Evolutionary conservation across 2,329 filamentous ascomycete species (phyloP).

Genomic region (Verticillium tricorpus): DNA sequence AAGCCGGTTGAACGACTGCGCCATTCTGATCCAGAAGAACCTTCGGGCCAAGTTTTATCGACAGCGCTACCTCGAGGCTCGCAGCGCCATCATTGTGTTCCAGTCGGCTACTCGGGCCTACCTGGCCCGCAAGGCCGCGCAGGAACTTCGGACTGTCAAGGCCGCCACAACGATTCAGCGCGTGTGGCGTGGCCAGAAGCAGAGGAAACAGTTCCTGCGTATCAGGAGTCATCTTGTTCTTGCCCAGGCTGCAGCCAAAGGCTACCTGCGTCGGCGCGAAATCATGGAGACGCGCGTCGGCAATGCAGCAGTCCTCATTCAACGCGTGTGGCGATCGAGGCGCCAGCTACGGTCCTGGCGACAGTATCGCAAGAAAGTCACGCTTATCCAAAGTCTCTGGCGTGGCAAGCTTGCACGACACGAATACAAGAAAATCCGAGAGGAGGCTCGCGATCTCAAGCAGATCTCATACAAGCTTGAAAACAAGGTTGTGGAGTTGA

Average conservation of each 20-base stretch:
- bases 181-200: conserved; percentile 89
- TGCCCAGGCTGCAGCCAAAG: conserved; percentile 87
- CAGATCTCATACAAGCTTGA: conserved; percentile 99
- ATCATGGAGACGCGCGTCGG: conserved; percentile 92
- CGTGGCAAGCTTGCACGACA: conserved; percentile 76
- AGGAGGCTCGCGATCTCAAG: conserved; percentile 96
- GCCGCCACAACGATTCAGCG: conserved; percentile 93
- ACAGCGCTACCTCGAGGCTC: conserved; percentile 81
- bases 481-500: conserved; percentile 98
- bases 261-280: conserved; percentile 82
- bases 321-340: conserved; percentile 83
- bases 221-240: conserved; percentile 81
- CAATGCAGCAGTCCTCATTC: conserved; percentile 86
- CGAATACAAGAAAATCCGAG: conserved; percentile 84
- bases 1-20: conserved; percentile 83
- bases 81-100: conserved; percentile 72
- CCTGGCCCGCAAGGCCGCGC: conserved; percentile 70
- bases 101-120: conserved; percentile 77
- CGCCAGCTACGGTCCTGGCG: conserved; percentile 76
- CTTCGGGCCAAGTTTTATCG: conserved; percentile 93
- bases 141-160: conserved; percentile 76
- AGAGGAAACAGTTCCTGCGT: conserved; percentile 72
- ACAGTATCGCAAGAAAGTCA: conserved; percentile 82
- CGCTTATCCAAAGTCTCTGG: conserved; percentile 90
- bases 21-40: conserved; percentile 99